phyloP scores from a whole-genome alignment of 108 stramenopile species.

The Schizochytrium sp. region DNA sequence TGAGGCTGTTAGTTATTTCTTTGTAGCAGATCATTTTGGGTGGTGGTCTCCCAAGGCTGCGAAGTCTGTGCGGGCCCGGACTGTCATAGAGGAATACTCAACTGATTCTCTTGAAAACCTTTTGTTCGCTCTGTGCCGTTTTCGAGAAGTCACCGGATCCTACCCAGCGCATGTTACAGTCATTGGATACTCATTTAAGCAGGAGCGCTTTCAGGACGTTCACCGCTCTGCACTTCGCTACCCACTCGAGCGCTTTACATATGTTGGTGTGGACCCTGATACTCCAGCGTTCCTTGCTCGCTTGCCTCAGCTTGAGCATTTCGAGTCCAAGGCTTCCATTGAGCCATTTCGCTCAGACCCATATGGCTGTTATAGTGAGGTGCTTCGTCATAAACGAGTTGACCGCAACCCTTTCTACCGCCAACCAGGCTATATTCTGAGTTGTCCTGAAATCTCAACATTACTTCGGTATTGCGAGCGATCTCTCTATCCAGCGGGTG shows the following conservation, averaged over 20 bases:
- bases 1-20: constrained; percentile 72
- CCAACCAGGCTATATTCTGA: constrained; percentile 14
- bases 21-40: constrained; percentile 71
- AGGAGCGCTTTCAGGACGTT: constrained; percentile 83
- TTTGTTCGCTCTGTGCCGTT: constrained; percentile 94
- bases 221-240: constrained; percentile 87
- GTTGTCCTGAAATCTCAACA: constrained; percentile 50
- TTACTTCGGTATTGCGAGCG: constrained; percentile 26
- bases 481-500: not conserved
- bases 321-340: constrained; percentile 28
- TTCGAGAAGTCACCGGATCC: constrained; percentile 88
- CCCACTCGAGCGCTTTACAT: constrained; percentile 83
- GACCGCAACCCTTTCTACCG: constrained; percentile 42
- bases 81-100: constrained; percentile 84
- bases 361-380: constrained; percentile 12
- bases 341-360: constrained; percentile 35
- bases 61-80: constrained; percentile 62
- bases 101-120: constrained; percentile 96
- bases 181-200: constrained; percentile 94
- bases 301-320: not conserved
- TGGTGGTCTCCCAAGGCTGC: constrained; percentile 68
- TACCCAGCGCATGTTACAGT: constrained; percentile 90
- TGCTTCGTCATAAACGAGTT: constrained; percentile 1
- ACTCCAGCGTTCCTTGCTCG: not conserved
- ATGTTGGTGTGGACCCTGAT: constrained; percentile 86